Evolutionary conservation across 352 stramenopile genomes (phyloP).

Genomic region (Phytophthora melonis): DNA sequence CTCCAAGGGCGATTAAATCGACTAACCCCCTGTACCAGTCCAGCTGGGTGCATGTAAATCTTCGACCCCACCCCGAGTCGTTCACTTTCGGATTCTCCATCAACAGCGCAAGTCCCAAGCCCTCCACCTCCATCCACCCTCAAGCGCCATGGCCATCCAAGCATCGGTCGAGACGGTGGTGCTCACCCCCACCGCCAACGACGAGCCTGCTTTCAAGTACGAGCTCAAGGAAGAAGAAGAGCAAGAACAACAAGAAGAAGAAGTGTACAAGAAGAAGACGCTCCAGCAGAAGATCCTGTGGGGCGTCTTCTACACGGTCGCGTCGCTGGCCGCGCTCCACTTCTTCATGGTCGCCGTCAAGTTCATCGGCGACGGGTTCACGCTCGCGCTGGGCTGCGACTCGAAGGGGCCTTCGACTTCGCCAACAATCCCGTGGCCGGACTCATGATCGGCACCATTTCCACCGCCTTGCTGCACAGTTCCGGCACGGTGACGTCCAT

Average conservation of each 20-base stretch:
- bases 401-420: slow-evolving; percentile 68
- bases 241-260: slow-evolving; percentile 15
- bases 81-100: slow-evolving; percentile 33
- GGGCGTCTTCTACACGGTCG: slow-evolving; percentile 37
- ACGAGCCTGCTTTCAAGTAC: slow-evolving; percentile 24
- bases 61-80: background rate
- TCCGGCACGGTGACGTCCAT: slow-evolving; percentile 80
- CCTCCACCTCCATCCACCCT: background rate
- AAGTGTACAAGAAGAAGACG: slow-evolving; percentile 34
- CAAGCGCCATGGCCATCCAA: slow-evolving; percentile 20
- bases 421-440: slow-evolving; percentile 73
- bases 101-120: slow-evolving; percentile 15
- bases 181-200: slow-evolving; percentile 17
- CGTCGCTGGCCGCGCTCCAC: slow-evolving; percentile 65
- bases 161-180: slow-evolving; percentile 20
- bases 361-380: slow-evolving; percentile 77
- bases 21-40: background rate
- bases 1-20: slow-evolving; percentile 19
- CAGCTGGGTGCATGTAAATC: background rate
- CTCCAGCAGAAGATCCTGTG: slow-evolving; percentile 43
- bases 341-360: slow-evolving; percentile 84
- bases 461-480: slow-evolving; percentile 72
- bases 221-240: slow-evolving; percentile 26
- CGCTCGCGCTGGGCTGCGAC: slow-evolving; percentile 63
- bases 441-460: slow-evolving; percentile 77